A percentile compares a stretch with the other conserved stretches of the same genome.
Conservation (phyloP, 1,284 basidiomycete species). For the Xanthoconium separans region DNA sequence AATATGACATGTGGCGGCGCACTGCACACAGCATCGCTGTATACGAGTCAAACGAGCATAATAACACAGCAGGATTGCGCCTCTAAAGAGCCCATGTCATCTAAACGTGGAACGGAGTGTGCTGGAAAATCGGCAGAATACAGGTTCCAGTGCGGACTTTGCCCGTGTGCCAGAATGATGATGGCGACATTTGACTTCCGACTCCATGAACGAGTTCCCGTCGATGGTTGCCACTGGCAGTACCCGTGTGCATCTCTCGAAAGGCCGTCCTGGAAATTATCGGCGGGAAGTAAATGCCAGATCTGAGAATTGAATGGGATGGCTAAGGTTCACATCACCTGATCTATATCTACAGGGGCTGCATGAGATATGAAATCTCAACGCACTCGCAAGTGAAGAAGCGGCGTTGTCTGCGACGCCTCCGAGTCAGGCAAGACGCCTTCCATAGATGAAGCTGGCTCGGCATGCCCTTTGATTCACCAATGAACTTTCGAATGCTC, state of each 20-base stretch:
- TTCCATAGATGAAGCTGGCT: not conserved
- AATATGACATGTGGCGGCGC: constrained; percentile 8
- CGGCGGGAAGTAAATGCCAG: constrained; percentile 8
- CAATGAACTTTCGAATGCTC: constrained; percentile 2
- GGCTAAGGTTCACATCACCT: not conserved
- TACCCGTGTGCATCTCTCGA: not conserved
- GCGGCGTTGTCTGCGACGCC: not conserved
- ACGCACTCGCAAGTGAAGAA: not conserved
- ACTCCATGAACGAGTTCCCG: not conserved
- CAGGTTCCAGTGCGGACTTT: constrained; percentile 6
- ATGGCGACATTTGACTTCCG: constrained; percentile 16
- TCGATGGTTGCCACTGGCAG: not conserved
- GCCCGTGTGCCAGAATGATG: not conserved
- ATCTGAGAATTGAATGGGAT: not conserved
- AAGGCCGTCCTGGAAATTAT: not conserved
- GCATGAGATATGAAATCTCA: not conserved
- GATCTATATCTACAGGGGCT: not conserved
- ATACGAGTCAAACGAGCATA: not conserved
- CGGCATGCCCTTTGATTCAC: not conserved
- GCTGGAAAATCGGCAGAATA: constrained; percentile 3
- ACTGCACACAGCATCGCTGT: constrained; percentile 5
- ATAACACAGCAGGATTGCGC: constrained; percentile 17
- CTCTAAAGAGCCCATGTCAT: not conserved
- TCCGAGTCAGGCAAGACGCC: not conserved
- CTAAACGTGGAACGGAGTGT: not conserved